Percentiles rank a stretch among this genome's conserved stretches.
phyloP scores from a whole-genome alignment of 2,329 filamentous ascomycete genomes.

The Fusarium subtropicale region DNA sequence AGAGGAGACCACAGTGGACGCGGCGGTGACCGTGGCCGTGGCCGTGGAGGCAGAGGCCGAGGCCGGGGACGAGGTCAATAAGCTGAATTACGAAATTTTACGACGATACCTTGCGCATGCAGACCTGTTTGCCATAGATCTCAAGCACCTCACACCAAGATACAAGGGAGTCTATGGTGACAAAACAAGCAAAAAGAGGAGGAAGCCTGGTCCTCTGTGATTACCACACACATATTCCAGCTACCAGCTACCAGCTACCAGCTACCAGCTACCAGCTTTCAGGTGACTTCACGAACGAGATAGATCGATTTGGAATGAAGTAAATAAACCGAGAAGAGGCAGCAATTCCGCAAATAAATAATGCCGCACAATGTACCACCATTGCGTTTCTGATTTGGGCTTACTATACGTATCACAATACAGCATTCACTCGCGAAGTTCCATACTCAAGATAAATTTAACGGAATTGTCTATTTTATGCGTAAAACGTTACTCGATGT shows the following conservation, averaged over 20 bases:
- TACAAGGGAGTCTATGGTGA: conserved; percentile 2
- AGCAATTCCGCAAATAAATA: conserved; percentile 1
- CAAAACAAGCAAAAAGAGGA: conserved; percentile 10
- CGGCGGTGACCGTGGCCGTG: conserved; percentile 59
- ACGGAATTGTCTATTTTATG: conserved; percentile 43
- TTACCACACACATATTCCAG: conserved; percentile 6
- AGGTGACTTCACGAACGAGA: conserved; percentile 10
- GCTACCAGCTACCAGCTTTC: conserved; percentile 7
- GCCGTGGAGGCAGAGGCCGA: conserved; percentile 54
- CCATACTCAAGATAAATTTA: neutral
- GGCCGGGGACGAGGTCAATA: conserved; percentile 53
- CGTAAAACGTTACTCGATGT: conserved; percentile 35
- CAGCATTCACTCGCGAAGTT: neutral
- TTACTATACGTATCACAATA: neutral
- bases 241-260: neutral
- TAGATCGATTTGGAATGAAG: conserved; percentile 8
- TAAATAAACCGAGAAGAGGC: conserved; percentile 1
- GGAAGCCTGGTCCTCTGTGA: conserved; percentile 13
- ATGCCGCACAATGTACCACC: neutral
- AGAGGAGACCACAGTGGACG: conserved; percentile 69
- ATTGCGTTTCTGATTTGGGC: neutral
- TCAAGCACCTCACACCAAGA: conserved; percentile 6
- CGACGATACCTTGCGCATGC: conserved; percentile 15
- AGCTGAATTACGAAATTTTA: conserved; percentile 15
- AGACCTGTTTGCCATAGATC: neutral